Conservation (phyloP, 192 early-diverging fungal species). For the Coemansia sp. region DNA sequence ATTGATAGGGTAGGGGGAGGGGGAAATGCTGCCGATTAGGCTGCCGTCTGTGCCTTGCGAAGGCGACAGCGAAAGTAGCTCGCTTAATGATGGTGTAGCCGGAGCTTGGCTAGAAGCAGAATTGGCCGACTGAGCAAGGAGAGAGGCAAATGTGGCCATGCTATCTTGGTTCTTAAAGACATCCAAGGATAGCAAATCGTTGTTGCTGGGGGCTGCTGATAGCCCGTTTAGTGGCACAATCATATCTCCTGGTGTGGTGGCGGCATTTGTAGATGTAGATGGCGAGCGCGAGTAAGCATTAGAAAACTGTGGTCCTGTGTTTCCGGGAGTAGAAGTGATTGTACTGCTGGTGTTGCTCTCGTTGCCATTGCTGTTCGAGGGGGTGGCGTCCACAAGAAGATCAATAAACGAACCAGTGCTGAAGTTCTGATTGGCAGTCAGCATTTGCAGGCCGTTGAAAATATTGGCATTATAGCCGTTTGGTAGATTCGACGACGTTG, state of each 20-base stretch:
- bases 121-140: slow-evolving; percentile 21
- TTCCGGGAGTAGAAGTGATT: no score
- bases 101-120: slow-evolving; percentile 6
- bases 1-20: neutral
- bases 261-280: neutral
- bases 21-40: slow-evolving; percentile 26
- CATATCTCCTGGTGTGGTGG: slow-evolving; percentile 39
- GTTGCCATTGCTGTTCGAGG: neutral
- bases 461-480: slow-evolving; percentile 27
- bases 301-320: no score
- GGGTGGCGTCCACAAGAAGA: slow-evolving; percentile 25
- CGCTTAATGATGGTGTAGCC: slow-evolving; percentile 36
- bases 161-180: slow-evolving; percentile 28
- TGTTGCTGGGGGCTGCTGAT: neutral
- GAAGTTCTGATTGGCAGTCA: slow-evolving; percentile 49
- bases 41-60: slow-evolving; percentile 14
- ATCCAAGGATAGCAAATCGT: slow-evolving; percentile 24
- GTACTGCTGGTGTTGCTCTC: neutral
- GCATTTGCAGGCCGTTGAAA: slow-evolving; percentile 38
- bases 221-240: slow-evolving; percentile 34
- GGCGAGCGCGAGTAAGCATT: slow-evolving; percentile 14
- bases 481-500: slow-evolving; percentile 12
- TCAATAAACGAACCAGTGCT: slow-evolving; percentile 46
- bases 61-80: slow-evolving; percentile 42
- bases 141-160: slow-evolving; percentile 26